Conservation (phyloP, 2,329 filamentous ascomycete genomes). For the Exophiala xenobiotica region DNA sequence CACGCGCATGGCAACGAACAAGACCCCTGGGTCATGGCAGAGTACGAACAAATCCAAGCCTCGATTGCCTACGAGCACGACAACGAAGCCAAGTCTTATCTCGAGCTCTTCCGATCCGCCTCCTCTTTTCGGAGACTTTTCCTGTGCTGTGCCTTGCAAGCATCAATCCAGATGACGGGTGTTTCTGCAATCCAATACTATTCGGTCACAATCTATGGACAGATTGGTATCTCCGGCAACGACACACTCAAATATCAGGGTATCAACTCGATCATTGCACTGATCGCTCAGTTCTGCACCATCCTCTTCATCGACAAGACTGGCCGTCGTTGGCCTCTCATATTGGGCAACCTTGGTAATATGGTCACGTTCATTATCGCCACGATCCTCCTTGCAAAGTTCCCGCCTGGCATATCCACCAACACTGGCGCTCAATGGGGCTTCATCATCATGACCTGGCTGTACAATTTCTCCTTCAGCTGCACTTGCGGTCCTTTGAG, state of each 20-base stretch:
- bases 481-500: constrained; percentile 68
- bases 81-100: constrained; percentile 67
- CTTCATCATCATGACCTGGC: constrained; percentile 75
- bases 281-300: constrained; percentile 67
- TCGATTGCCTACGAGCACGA: constrained; percentile 66
- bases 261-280: constrained; percentile 69
- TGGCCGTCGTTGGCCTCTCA: constrained; percentile 71
- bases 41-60: constrained; percentile 70
- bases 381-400: constrained; percentile 55
- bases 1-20: constrained; percentile 66
- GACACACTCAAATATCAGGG: too few relatives aligned
- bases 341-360: constrained; percentile 70
- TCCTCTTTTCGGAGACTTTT: constrained; percentile 71
- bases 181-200: constrained; percentile 75
- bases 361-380: constrained; percentile 71
- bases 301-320: constrained; percentile 65
- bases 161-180: constrained; percentile 73
- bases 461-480: constrained; percentile 77
- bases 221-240: too few relatives aligned
- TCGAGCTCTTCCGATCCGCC: constrained; percentile 64
- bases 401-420: constrained; percentile 57
- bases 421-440: constrained; percentile 64
- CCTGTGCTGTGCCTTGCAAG: constrained; percentile 68
- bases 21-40: constrained; percentile 69
- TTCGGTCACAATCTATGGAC: constrained; percentile 63